Evolutionary conservation across 164 flowering plant genomes (phyloP), one percentile per base, ranked within the genome.

Genomic region (Annona cherimola): DNA sequence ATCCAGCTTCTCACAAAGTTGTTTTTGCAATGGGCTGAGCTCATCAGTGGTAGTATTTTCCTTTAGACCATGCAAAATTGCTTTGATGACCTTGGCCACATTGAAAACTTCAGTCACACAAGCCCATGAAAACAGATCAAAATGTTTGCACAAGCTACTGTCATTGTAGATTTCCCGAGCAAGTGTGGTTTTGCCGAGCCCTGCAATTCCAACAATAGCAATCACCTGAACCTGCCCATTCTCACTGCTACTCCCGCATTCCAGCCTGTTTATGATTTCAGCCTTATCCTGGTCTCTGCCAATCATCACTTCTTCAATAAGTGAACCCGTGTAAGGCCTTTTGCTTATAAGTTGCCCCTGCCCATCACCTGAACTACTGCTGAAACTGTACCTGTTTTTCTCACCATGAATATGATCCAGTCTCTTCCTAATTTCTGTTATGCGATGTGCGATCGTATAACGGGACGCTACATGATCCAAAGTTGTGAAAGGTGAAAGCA

Each of bases 121-220:
- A 2, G 59, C 65, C 75, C 75, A 73, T 5, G 42, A 43, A 20
- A 65, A 43, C 16, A 45, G 18, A 4, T 14, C n/a, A 35, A 73
- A 73, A 5, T 61, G 64, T 16, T 5, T 4, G 9, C 2, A 1
- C 5, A 67, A 59, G 8, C 3, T 5, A 19, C 35, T 6, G 68
- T 65, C 68, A 12, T 73, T 67, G 60, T 73, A 67, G 16, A 60
- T 60, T 14, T 16, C 20, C 57, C 44, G 66, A 26, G 76, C 76
- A 67, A 73, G 76, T 6, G 76, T 73, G 14, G 76, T 73, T 44
- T 73, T 73, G 14, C 76, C 76, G 4, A 67, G 60, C 1, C 76
- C 76, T 8, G 60, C 76, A n/a, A 57, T 60, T 12, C 70, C 76
- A 12, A 73, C 66, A 14, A 73, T 67, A 26, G 76, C 59, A 1